These are phyloP conservation scores for Aspergillus cavernicola DNA, from an alignment of 495 filamentous ascomycete species.

Conservation along the genomic window DNA sequence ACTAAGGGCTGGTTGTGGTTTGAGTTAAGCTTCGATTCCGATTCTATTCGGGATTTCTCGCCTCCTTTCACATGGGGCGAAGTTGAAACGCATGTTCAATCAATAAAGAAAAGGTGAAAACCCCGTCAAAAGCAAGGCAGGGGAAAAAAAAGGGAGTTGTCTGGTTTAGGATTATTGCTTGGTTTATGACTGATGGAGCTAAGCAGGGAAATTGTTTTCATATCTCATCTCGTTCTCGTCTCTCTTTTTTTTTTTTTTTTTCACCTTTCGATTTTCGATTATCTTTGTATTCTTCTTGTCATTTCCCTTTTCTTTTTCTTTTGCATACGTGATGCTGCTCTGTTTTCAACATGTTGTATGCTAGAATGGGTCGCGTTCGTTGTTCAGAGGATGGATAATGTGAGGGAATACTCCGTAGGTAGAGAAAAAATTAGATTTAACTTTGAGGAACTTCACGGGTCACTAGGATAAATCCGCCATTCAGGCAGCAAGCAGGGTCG, in stretches of 20 bases:
- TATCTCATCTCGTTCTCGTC: not conserved
- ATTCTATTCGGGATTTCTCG: too few relatives aligned
- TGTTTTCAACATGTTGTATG: not conserved
- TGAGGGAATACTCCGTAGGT: too few relatives aligned
- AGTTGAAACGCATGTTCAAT: too few relatives aligned
- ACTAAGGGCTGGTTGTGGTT: not conserved
- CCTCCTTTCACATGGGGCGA: too few relatives aligned
- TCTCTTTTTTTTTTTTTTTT: too few relatives aligned
- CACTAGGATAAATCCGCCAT: too few relatives aligned
- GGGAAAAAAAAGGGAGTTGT: not conserved
- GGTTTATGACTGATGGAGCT: not conserved
- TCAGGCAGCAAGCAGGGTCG: too few relatives aligned
- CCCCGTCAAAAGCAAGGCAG: not conserved
- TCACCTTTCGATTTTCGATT: not conserved
- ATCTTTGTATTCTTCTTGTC: not conserved
- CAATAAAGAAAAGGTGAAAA: too few relatives aligned
- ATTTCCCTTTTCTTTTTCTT: not conserved
- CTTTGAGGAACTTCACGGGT: too few relatives aligned
- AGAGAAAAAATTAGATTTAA: too few relatives aligned
- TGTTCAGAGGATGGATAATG: too few relatives aligned
- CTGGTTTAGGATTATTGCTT: not conserved
- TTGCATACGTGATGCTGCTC: not conserved
- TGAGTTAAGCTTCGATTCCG: not conserved
- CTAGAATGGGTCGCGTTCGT: not conserved
- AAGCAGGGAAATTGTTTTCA: not conserved